Conservation (phyloP, 257 asterid species). For the Perilla frutescens region DNA sequence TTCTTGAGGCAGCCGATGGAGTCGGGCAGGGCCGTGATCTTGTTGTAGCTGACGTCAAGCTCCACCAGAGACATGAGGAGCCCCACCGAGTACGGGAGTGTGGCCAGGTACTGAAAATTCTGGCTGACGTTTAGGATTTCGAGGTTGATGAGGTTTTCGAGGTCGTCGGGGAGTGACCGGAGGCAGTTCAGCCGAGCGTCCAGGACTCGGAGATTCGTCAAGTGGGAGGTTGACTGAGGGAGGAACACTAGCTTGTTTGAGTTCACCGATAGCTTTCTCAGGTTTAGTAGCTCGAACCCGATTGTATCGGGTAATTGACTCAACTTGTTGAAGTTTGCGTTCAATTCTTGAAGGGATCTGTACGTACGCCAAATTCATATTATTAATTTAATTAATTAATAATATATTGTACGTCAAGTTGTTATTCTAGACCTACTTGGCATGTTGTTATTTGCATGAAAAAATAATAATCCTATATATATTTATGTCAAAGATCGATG, state of each 20-base stretch:
- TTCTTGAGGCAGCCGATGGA: constrained; percentile 80
- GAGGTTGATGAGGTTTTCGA: constrained; percentile 79
- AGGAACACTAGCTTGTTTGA: constrained; percentile 77
- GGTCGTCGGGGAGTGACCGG: constrained; percentile 78
- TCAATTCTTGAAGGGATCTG: constrained; percentile 82
- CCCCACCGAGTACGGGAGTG: constrained; percentile 81
- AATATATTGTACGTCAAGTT: no score
- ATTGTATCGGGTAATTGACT: constrained; percentile 73
- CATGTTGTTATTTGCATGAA: no score
- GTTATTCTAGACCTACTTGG: no score
- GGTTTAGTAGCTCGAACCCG: constrained; percentile 77
- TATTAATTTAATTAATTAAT: no score
- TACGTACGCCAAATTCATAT: neutral
- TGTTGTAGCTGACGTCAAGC: constrained; percentile 85
- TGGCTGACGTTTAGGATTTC: constrained; percentile 78
- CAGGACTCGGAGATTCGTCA: constrained; percentile 69
- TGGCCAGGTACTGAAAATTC: constrained; percentile 70
- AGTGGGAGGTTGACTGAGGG: constrained; percentile 80
- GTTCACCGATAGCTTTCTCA: constrained; percentile 68
- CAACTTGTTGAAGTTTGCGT: constrained; percentile 82
- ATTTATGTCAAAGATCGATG: no score
- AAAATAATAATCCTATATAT: no score
- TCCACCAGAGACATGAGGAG: constrained; percentile 77
- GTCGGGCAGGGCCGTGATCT: constrained; percentile 60
- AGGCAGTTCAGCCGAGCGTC: constrained; percentile 91